Conservation (phyloP, 352 stramenopile species). For the Globisporangium iwayamae region DNA sequence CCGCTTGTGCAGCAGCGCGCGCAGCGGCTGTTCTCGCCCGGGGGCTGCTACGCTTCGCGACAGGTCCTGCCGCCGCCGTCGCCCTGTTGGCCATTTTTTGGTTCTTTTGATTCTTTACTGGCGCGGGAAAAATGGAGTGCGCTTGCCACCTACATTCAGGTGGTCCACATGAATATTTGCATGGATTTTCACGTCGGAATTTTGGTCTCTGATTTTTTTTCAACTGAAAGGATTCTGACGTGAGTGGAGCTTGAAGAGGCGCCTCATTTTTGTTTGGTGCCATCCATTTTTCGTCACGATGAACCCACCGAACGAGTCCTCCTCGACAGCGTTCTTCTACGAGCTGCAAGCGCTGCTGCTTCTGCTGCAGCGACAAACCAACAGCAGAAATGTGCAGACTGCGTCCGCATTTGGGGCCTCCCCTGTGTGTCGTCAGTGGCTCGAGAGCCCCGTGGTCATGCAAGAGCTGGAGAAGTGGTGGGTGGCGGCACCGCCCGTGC, state of each 20-base stretch:
- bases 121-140: too few species aligned
- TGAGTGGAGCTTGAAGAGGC: too few species aligned
- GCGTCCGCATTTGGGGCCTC: background rate
- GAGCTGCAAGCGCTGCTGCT: background rate
- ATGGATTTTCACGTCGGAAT: too few species aligned
- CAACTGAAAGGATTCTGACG: too few species aligned
- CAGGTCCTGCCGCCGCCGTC: background rate
- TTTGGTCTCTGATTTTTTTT: too few species aligned
- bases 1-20: background rate
- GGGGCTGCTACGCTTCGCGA: slow-evolving; percentile 11
- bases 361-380: background rate
- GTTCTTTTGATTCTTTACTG: background rate
- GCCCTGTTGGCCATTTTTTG: slow-evolving; percentile 4
- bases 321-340: background rate
- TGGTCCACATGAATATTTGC: too few species aligned
- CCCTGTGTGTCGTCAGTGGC: background rate
- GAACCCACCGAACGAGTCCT: background rate
- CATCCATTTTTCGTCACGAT: too few species aligned
- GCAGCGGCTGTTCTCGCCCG: background rate
- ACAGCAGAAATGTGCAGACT: background rate
- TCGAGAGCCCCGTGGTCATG: background rate
- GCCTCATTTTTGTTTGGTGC: too few species aligned
- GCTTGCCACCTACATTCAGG: too few species aligned
- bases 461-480: slow-evolving; percentile 9
- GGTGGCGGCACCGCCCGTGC: background rate